Evolutionary conservation across 2,329 filamentous ascomycete genomes (phyloP).

Genomic region (Pleurostoma richardsiae): DNA sequence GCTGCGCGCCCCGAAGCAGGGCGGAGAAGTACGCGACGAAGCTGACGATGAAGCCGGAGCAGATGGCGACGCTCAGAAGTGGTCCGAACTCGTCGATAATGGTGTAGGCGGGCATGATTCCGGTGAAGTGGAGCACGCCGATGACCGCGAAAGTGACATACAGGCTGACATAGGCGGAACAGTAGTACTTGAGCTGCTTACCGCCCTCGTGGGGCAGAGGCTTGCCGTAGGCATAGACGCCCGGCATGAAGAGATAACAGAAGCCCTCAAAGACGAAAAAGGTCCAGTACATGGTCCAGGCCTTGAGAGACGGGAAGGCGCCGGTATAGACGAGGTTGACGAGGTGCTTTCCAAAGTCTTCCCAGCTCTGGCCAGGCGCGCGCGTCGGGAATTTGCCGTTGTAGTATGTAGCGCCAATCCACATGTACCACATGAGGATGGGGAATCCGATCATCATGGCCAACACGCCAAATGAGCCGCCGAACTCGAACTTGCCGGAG

Average conservation of each 20-base stretch:
- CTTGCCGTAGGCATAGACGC: constrained; percentile 84
- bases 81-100: constrained; percentile 94
- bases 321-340: constrained; percentile 70
- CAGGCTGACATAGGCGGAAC: constrained; percentile 82
- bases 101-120: constrained; percentile 83
- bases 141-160: constrained; percentile 77
- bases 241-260: constrained; percentile 81
- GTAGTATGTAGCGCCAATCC: constrained; percentile 93
- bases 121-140: constrained; percentile 71
- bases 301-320: constrained; percentile 75
- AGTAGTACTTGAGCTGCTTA: constrained; percentile 90
- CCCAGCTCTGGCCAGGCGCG: constrained; percentile 57
- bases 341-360: constrained; percentile 69
- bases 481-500: constrained; percentile 73
- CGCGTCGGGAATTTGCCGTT: constrained; percentile 73
- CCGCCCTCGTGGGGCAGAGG: constrained; percentile 76
- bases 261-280: constrained; percentile 83
- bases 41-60: constrained; percentile 81
- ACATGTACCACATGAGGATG: constrained; percentile 98
- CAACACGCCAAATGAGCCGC: constrained; percentile 73
- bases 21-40: constrained; percentile 85
- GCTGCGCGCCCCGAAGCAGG: constrained; percentile 70
- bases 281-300: constrained; percentile 92
- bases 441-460: constrained; percentile 92
- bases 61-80: constrained; percentile 85